Base-by-base conservation (phyloP, 148 eudicot genomes). In the Gaultheria prostrata region DNA sequence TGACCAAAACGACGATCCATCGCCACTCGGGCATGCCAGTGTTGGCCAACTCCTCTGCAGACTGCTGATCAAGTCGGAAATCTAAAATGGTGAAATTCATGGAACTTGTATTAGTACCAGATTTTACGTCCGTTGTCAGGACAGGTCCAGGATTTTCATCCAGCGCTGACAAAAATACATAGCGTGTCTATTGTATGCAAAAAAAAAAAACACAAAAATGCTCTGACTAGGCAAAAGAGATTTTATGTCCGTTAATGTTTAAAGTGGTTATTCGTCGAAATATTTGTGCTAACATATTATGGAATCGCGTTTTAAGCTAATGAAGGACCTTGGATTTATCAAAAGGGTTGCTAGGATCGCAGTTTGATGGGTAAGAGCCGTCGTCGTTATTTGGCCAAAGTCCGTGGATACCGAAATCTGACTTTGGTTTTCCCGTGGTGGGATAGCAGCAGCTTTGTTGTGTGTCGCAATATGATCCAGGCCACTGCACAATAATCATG, bases 11-110 rank as follows among this genome's bases (percentile, higher is more conserved):
- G 76, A 24, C 0, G 84, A 24, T 67, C 91, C 91, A 33, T 80
- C 83, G 46, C 83, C 71, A 51, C 91, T 92, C 6, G 92, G 94
- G 84, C 93, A 92, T 0, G 94, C 88, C 15, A 92, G 80, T 14
- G 93, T 83, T 21, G 98, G 91, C 98, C 94, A 94, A 26, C 85
- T 85, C 26, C 14, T 51, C 80, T 88, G 85, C 95, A 95, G 84
- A 65, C 88, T 83, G 69, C 86, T 86, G 21, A 89, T 82, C 61
- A 94, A n/a, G 56, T 87, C 87, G 3, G 83, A 69, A 0, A 89
- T 59, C 89, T 67, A 28, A 26, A 67, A 26, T 26, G 13, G 15
- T n/a, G 12, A 63, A 9, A 63, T 24, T 63, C 32, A n/a, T 24
- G 3, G 5, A 63, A 24, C 10, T 24, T 3, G 70, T 24, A 63